Evolutionary conservation across 495 filamentous ascomycete genomes (phyloP), one percentile per base, ranked within the genome.

Genomic region (Aspergillus nanangensis): DNA sequence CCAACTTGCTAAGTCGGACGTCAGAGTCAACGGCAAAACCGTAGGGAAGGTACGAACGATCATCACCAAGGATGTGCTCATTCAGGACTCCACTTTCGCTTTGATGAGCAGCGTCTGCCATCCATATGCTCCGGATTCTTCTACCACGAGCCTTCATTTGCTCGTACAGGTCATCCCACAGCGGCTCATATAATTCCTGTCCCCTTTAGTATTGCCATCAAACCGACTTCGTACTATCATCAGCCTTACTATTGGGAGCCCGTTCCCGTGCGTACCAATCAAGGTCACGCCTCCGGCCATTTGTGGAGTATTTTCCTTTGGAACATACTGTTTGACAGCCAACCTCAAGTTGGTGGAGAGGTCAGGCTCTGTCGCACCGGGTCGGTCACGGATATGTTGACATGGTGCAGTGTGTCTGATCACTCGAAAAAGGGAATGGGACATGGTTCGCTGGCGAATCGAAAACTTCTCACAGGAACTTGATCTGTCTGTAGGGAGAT

Each of bases 241-340:
- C 19, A 32, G 17, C 74, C 24, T 14, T 35, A 80, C 80, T 63
- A 90, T 92, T 8, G 81, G 79, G 56, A 89, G 86, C 41, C 80
- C 86, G 63, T 88, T 89, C 11, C 83, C 87, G 61, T 88, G 84
- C 9, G 83, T 77, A 23, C 73, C 84, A 53, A 92, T 75, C 48
- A 92, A 78, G 29, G 85, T 90, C 8, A 89, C 57, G 62, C 88
- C 86, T 5, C 81, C 82, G 0, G 68, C 65, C 38, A 71, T 56
- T 1, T 81, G 77, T 37, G 56, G 32, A 0, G 55, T 65, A 61
- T 84, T 83, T 57, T 75, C 69, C 20, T 69, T 50, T 2, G 85
- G 84, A 10, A 70, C 78, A 59, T 91, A 91, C 60, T 90, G 85
- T 63, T 90, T 92, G 22, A 90, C 67, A 29, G 76, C 72, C 3